These are phyloP conservation scores for Picochlorum sp. DNA, from an alignment of 139 green algal species.

Conservation along the genomic window DNA sequence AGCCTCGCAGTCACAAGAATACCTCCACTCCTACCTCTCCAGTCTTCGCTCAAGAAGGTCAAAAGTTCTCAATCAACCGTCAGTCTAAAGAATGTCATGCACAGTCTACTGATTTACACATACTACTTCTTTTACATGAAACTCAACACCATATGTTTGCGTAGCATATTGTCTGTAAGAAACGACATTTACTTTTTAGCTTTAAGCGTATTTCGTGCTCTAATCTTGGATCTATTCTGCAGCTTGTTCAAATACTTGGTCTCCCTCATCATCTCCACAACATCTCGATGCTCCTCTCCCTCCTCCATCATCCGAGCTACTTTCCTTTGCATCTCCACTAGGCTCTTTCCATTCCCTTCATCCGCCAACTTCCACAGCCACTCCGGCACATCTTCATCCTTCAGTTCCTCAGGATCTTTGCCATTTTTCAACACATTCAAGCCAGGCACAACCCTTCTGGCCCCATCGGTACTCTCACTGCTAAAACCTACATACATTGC, in stretches of 20 bases:
- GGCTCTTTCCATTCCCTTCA: constrained; percentile 16
- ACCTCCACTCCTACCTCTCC: no score
- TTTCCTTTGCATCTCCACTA: constrained; percentile 22
- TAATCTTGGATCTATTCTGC: constrained; percentile 21
- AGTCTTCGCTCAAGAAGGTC: no score
- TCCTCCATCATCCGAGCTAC: background rate
- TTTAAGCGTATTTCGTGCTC: constrained; percentile 7
- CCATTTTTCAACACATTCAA: constrained; percentile 34
- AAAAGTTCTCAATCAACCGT: no score
- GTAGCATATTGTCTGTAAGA: no score
- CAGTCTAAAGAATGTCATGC: no score
- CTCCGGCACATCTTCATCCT: constrained; percentile 32
- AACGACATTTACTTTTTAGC: constrained; percentile 7
- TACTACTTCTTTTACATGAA: no score
- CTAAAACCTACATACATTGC: background rate
- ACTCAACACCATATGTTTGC: no score
- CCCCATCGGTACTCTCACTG: background rate
- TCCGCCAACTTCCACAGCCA: constrained; percentile 38
- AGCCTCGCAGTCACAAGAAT: background rate
- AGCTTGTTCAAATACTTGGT: constrained; percentile 19
- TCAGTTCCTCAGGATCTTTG: constrained; percentile 27
- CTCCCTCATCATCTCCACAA: constrained; percentile 7
- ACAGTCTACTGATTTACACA: no score
- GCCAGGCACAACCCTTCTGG: constrained; percentile 16
- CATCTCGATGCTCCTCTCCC: constrained; percentile 1